These are phyloP conservation scores for Suillus subaureus DNA, from an alignment of 768 basidiomycete genomes.

Conservation along the genomic window DNA sequence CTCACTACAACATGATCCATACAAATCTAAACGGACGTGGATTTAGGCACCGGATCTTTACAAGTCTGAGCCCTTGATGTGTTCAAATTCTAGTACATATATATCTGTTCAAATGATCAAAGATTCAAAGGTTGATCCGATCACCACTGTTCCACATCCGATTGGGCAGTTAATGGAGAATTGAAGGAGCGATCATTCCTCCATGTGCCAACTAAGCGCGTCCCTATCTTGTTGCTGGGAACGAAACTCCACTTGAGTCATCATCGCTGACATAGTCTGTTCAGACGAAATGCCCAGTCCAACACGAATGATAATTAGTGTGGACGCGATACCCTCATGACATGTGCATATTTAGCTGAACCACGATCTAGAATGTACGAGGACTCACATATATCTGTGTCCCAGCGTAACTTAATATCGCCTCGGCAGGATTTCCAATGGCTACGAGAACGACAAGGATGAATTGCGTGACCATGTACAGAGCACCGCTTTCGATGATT, in stretches of 20 bases:
- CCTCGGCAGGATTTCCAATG: slow-evolving; percentile 30
- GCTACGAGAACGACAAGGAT: slow-evolving; percentile 34
- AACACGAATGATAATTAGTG: slow-evolving; percentile 24
- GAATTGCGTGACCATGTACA: slow-evolving; percentile 34
- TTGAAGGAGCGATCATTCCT: neutral
- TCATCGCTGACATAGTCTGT: neutral
- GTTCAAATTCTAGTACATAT: too few species aligned
- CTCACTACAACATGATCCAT: too few species aligned
- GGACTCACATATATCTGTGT: slow-evolving; percentile 34
- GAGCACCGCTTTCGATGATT: slow-evolving; percentile 32
- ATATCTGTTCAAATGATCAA: neutral
- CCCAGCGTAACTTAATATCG: slow-evolving; percentile 24
- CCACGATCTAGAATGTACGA: neutral
- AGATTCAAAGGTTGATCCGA: neutral
- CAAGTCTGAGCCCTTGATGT: too few species aligned
- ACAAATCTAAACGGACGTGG: too few species aligned
- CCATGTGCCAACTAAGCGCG: neutral
- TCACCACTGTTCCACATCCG: neutral
- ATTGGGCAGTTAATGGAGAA: neutral
- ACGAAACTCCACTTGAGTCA: slow-evolving; percentile 1
- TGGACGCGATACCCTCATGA: slow-evolving; percentile 18
- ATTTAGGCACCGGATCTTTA: too few species aligned
- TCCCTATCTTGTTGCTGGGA: neutral
- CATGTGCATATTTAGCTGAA: neutral
- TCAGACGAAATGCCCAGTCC: slow-evolving; percentile 17